Conservation (phyloP, 768 basidiomycete genomes). For the Auricularia sp. region DNA sequence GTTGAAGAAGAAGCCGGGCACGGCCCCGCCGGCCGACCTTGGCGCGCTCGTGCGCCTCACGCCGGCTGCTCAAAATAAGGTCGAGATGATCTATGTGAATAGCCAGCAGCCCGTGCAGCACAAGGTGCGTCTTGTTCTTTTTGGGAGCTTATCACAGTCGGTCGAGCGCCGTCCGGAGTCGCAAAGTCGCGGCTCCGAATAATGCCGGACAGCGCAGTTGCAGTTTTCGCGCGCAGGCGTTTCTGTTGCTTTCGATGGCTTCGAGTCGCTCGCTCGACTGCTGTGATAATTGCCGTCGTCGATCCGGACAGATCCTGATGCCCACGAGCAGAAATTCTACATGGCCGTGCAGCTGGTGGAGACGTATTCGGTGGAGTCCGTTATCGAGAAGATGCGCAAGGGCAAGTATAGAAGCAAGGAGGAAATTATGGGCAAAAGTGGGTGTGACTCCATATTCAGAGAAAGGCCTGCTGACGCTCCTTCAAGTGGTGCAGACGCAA, state of each 20-base stretch:
- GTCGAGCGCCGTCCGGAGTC: too few relatives aligned
- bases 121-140: conserved; percentile 40
- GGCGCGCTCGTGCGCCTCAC: conserved; percentile 31
- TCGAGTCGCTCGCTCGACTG: too few relatives aligned
- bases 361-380: conserved; percentile 52
- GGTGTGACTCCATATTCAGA: conserved; percentile 12
- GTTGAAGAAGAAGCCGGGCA: conserved; percentile 90
- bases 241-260: too few relatives aligned
- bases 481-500: conserved; percentile 45
- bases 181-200: too few relatives aligned
- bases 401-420: conserved; percentile 53
- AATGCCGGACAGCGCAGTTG: too few relatives aligned
- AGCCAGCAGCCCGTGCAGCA: conserved; percentile 65
- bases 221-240: too few relatives aligned
- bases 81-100: conserved; percentile 88
- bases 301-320: not conserved
- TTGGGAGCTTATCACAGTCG: not conserved
- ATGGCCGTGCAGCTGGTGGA: conserved; percentile 80
- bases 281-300: too few relatives aligned
- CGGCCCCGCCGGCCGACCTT: conserved; percentile 80
- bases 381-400: conserved; percentile 60
- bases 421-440: conserved; percentile 62
- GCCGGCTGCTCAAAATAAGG: conserved; percentile 45
- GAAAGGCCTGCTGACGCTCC: not conserved
- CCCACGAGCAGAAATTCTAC: conserved; percentile 61